Percentiles rank a stretch among this genome's conserved stretches.
Conservation (phyloP, 768 basidiomycete genomes). For the Porpolomopsis calyptriformis region DNA sequence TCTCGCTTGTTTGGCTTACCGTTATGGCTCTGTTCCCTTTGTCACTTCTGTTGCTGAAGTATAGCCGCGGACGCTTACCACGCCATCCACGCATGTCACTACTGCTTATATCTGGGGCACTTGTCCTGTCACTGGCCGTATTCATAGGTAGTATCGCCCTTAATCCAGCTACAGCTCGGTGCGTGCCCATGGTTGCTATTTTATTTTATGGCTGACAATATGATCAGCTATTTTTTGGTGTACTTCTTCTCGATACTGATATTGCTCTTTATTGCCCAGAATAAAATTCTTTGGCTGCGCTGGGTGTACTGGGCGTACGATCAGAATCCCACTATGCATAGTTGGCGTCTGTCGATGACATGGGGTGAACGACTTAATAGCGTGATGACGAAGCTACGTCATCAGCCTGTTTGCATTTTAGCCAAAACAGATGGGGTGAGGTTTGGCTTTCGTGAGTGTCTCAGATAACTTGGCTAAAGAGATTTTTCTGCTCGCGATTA, state of each 20-base stretch:
- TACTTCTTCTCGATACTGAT: constrained; percentile 44
- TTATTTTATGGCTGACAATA: neutral
- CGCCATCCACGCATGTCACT: constrained; percentile 33
- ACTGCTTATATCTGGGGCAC: constrained; percentile 28
- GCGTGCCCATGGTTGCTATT: constrained; percentile 7
- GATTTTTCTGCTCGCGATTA: constrained; percentile 15
- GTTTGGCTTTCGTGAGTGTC: neutral
- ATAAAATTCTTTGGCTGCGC: constrained; percentile 43
- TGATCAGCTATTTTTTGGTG: constrained; percentile 45
- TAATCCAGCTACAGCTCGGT: constrained; percentile 48
- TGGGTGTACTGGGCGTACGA: constrained; percentile 56
- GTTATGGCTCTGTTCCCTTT: constrained; percentile 58
- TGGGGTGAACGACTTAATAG: constrained; percentile 36
- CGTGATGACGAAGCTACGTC: constrained; percentile 35
- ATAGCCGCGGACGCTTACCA: constrained; percentile 51
- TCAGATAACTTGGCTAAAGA: neutral
- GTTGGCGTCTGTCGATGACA: constrained; percentile 23
- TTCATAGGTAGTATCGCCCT: constrained; percentile 53
- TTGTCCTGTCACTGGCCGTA: constrained; percentile 31
- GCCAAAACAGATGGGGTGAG: constrained; percentile 57
- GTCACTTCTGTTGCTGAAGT: constrained; percentile 48
- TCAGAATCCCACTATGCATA: constrained; percentile 41
- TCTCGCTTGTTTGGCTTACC: constrained; percentile 56
- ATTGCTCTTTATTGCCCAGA: constrained; percentile 40
- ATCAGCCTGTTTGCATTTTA: constrained; percentile 49